Conservation (phyloP, 176 grass and related monocot genomes). For the Phoenix roebelenii region DNA sequence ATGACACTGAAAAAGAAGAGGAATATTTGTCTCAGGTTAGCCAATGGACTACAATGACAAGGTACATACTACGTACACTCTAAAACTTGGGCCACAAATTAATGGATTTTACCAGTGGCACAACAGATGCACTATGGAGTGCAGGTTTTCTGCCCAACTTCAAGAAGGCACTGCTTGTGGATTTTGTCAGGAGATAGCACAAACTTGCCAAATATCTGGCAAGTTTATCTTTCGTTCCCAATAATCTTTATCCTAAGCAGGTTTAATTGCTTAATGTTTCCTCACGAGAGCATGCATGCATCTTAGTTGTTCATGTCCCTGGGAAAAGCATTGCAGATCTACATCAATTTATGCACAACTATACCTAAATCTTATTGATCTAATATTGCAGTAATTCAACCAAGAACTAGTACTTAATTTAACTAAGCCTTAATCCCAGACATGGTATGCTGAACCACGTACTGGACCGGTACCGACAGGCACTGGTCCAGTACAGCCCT, state of each 20-base stretch:
- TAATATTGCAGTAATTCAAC: slow-evolving; percentile 65
- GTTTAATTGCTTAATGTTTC: neutral
- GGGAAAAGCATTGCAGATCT: too few species aligned
- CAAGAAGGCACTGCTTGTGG: slow-evolving; percentile 86
- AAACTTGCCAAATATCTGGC: slow-evolving; percentile 90
- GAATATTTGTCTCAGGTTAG: slow-evolving; percentile 95
- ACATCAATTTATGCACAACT: too few species aligned
- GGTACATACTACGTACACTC: slow-evolving; percentile 33
- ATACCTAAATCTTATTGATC: slow-evolving; percentile 1
- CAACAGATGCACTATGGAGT: too few species aligned
- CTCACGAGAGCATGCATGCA: too few species aligned
- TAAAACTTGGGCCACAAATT: neutral
- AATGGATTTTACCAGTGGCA: too few species aligned
- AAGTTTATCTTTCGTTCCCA: slow-evolving; percentile 41
- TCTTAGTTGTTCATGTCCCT: too few species aligned
- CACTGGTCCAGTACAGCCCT: too few species aligned
- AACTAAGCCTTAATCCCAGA: too few species aligned
- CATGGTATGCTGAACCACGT: too few species aligned
- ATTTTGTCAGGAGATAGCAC: slow-evolving; percentile 90
- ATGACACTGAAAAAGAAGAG: slow-evolving; percentile 95
- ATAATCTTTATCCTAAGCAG: neutral
- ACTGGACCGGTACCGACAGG: too few species aligned
- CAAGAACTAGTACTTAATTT: slow-evolving; percentile 53
- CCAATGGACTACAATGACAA: slow-evolving; percentile 99
- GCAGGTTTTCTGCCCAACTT: slow-evolving; percentile 1